phyloP scores from a whole-genome alignment of 2,329 filamentous ascomycete species.

The Aspergillus thermomutatus region DNA sequence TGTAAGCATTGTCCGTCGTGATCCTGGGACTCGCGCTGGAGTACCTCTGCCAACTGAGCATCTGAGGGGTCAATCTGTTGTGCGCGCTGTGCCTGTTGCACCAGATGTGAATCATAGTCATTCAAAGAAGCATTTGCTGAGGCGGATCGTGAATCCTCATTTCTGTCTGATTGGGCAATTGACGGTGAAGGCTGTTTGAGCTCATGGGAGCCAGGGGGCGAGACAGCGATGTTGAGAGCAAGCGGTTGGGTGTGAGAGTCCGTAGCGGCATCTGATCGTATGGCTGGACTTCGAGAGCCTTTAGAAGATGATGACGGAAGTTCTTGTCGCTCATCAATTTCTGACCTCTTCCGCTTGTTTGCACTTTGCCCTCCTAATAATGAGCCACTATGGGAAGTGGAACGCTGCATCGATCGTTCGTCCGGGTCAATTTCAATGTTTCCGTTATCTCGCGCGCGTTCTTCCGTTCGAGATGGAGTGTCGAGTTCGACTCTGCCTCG shows the following conservation, averaged over 20 bases:
- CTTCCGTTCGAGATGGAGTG: constrained; percentile 25
- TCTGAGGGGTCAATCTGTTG: constrained; percentile 47
- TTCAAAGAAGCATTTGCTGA: constrained; percentile 33
- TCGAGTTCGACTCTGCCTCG: constrained; percentile 18
- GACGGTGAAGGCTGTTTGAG: constrained; percentile 18
- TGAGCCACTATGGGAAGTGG: constrained; percentile 19
- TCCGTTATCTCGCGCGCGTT: constrained; percentile 54
- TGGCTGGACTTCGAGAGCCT: constrained; percentile 39
- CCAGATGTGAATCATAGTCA: constrained; percentile 40
- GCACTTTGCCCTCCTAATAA: constrained; percentile 37
- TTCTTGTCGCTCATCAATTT: constrained; percentile 51
- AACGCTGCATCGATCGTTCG: constrained; percentile 21
- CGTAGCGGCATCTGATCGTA: constrained; percentile 33
- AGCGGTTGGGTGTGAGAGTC: constrained; percentile 21
- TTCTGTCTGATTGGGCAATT: constrained; percentile 24
- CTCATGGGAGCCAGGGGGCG: constrained; percentile 18
- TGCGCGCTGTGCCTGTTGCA: constrained; percentile 47
- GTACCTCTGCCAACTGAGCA: constrained; percentile 50
- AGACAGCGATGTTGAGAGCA: constrained; percentile 16
- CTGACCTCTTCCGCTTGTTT: constrained; percentile 65
- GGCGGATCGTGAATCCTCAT: constrained; percentile 25
- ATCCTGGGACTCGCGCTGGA: constrained; percentile 49
- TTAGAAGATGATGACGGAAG: constrained; percentile 29
- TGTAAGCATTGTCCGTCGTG: constrained; percentile 27
- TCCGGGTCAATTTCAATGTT: constrained; percentile 22